A percentile compares a stretch with the other conserved stretches of the same genome.
Evolutionary conservation across 1,139 yeast genomes (phyloP).

Genomic region (Candida tropicalis): DNA sequence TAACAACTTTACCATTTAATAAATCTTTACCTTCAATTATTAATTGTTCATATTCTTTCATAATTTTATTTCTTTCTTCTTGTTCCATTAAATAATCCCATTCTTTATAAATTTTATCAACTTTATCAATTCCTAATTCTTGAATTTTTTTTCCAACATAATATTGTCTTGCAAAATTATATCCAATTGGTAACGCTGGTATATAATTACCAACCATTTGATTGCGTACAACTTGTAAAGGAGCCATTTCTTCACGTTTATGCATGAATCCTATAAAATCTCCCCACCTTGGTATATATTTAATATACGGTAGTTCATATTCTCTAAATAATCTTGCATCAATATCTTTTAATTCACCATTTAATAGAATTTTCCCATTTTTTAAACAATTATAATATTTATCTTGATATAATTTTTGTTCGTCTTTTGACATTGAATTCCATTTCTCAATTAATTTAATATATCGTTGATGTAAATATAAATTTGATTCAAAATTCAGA

Average conservation of each 20-base stretch:
- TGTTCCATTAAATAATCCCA: slow-evolving; percentile 36
- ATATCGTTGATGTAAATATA: neutral
- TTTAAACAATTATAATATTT: slow-evolving; percentile 29
- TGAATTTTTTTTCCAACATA: slow-evolving; percentile 7
- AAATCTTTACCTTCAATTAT: slow-evolving; percentile 34
- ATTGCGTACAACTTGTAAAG: slow-evolving; percentile 7
- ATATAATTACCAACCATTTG: slow-evolving; percentile 10
- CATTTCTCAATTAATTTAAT: slow-evolving; percentile 19
- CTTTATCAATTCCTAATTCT: neutral
- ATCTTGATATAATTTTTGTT: slow-evolving; percentile 26
- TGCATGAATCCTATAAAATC: neutral
- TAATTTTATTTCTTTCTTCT: slow-evolving; percentile 26
- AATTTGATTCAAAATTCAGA: neutral
- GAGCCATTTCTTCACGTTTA: neutral
- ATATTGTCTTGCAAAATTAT: slow-evolving; percentile 11
- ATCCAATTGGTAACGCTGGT: slow-evolving; percentile 4
- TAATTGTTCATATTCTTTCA: slow-evolving; percentile 31
- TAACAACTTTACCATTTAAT: slow-evolving; percentile 32
- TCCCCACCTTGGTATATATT: neutral
- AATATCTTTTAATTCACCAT: slow-evolving; percentile 29
- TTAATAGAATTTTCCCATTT: slow-evolving; percentile 32
- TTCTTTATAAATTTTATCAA: slow-evolving; percentile 5
- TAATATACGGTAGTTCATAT: neutral
- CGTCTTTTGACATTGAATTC: slow-evolving; percentile 27
- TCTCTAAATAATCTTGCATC: slow-evolving; percentile 20